Percentiles rank a stretch among this genome's conserved stretches.
These are phyloP conservation scores for Hevea brasiliensis DNA, from an alignment of 345 rosid genomes.

Conservation along the genomic window DNA sequence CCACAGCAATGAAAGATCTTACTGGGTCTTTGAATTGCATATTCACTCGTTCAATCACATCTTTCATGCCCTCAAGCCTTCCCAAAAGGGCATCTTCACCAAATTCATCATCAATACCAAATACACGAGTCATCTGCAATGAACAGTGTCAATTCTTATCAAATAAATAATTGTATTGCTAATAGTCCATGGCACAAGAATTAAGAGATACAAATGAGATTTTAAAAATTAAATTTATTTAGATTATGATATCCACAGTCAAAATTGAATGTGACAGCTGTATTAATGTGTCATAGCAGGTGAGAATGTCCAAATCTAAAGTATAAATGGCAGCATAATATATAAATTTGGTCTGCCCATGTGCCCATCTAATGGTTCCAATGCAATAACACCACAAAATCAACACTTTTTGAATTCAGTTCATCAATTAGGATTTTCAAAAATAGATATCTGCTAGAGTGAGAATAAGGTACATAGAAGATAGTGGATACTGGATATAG, in stretches of 20 bases:
- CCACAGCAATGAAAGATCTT: conserved; percentile 28
- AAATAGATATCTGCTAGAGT: background rate
- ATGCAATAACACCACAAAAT: background rate
- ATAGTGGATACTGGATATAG: background rate
- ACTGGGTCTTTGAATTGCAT: conserved; percentile 96
- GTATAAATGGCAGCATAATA: background rate
- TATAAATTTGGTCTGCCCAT: background rate
- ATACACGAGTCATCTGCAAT: conserved; percentile 78
- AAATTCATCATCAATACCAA: conserved; percentile 87
- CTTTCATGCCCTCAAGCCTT: conserved; percentile 98
- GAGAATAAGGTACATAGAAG: background rate
- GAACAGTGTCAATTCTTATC: conserved; percentile 15
- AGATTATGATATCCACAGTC: background rate
- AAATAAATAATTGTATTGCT: background rate
- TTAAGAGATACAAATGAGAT: background rate
- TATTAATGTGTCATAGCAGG: background rate
- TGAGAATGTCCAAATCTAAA: background rate
- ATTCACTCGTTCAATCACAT: conserved; percentile 94
- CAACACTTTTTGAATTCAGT: background rate
- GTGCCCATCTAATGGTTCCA: background rate
- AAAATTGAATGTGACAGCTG: background rate
- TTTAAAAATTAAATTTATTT: background rate
- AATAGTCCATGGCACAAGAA: background rate
- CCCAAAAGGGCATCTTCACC: conserved; percentile 97
- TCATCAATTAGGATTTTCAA: background rate